Percentiles rank a stretch among this genome's conserved stretches.
Conservation (phyloP, 2,329 filamentous ascomycete genomes). For the Fusarium sp. region DNA sequence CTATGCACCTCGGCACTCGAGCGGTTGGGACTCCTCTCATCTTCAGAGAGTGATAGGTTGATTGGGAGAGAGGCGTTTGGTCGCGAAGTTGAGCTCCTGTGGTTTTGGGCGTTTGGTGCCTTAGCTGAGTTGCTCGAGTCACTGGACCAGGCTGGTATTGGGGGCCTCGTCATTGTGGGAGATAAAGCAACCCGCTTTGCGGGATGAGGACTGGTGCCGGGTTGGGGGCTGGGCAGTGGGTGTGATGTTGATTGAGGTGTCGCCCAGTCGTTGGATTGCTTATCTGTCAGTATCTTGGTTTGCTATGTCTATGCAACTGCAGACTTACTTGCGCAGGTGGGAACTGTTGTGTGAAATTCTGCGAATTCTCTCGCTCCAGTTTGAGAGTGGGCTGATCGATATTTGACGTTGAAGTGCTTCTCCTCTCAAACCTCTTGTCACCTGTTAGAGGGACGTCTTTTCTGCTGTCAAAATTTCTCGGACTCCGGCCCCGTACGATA, state of each 20-base stretch:
- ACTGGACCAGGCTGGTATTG: conserved; percentile 61
- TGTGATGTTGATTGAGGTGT: conserved; percentile 50
- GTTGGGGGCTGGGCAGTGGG: conserved; percentile 45
- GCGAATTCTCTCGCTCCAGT: conserved; percentile 47
- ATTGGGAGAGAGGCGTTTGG: conserved; percentile 53
- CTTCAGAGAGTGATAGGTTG: conserved; percentile 66
- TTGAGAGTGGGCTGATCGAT: conserved; percentile 47
- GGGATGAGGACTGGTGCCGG: conserved; percentile 54
- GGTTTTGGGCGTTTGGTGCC: conserved; percentile 26
- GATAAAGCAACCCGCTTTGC: conserved; percentile 64
- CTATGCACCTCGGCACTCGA: conserved; percentile 61
- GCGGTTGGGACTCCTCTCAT: conserved; percentile 66
- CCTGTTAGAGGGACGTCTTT: conserved; percentile 81
- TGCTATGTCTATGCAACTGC: not conserved
- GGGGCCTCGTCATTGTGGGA: conserved; percentile 60
- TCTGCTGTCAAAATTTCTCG: conserved; percentile 90
- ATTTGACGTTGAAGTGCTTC: conserved; percentile 51
- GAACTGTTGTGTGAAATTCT: conserved; percentile 44
- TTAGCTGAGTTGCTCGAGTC: conserved; percentile 46
- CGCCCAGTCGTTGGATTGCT: conserved; percentile 58
- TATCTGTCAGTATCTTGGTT: conserved; percentile 23
- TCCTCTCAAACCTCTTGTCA: conserved; percentile 59
- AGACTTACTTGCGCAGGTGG: conserved; percentile 50
- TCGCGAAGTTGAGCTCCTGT: conserved; percentile 38
- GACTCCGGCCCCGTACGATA: conserved; percentile 91